Evolutionary conservation across 108 stramenopile species (phyloP).

Genomic region (Skeletonema marinoi): DNA sequence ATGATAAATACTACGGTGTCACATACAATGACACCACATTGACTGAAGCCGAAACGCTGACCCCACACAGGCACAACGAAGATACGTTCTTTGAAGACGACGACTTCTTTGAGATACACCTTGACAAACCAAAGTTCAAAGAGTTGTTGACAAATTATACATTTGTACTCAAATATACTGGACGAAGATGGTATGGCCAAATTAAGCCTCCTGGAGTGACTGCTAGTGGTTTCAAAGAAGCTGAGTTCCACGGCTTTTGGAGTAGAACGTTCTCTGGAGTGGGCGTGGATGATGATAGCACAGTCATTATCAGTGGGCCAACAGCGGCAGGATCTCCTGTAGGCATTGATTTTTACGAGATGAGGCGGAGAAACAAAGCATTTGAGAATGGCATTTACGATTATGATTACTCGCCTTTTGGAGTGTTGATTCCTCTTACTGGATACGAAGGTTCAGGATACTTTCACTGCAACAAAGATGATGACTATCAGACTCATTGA

Average conservation of each 20-base stretch:
- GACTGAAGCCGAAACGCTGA: background rate
- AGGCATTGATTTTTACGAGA: constrained; percentile 34
- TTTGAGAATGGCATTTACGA: background rate
- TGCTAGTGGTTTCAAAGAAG: constrained; percentile 7
- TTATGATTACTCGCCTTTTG: constrained; percentile 11
- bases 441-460: constrained; percentile 4
- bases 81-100: constrained; percentile 4
- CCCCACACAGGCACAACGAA: too few relatives aligned
- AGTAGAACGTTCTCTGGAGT: constrained; percentile 11
- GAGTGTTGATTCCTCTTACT: constrained; percentile 5
- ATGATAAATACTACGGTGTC: background rate
- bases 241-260: constrained; percentile 45
- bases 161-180: constrained; percentile 20
- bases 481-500: background rate
- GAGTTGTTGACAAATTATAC: constrained; percentile 35
- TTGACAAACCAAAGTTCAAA: constrained; percentile 14
- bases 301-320: constrained; percentile 21
- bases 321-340: constrained; percentile 11
- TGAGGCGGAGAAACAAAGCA: constrained; percentile 25
- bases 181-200: constrained; percentile 22
- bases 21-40: background rate
- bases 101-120: constrained; percentile 31
- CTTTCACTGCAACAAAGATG: constrained; percentile 7
- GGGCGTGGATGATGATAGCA: constrained; percentile 12
- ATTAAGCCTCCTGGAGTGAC: constrained; percentile 15